Percentiles rank a stretch among this genome's conserved stretches.
Conservation (phyloP, 208 protist species). For the Trypanosomatidae sp. region DNA sequence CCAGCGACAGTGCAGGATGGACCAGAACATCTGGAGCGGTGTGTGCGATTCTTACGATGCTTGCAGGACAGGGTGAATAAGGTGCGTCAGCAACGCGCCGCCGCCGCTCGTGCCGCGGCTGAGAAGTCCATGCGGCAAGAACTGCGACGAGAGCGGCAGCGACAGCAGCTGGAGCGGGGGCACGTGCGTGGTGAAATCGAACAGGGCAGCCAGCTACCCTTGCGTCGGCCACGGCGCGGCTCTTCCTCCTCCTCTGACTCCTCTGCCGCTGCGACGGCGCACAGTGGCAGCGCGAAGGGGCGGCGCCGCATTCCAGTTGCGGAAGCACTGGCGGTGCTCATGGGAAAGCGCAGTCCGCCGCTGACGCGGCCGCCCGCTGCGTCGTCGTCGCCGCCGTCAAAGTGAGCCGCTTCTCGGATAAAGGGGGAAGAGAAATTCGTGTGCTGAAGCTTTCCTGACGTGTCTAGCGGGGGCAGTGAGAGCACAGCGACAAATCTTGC, state of each 20-base stretch:
- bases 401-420: too few relatives aligned
- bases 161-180: slow-evolving; percentile 15
- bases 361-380: slow-evolving; percentile 2
- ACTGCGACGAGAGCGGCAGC: slow-evolving; percentile 26
- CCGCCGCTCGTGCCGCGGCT: slow-evolving; percentile 29
- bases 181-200: slow-evolving; percentile 9
- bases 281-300: background rate
- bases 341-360: slow-evolving; percentile 36
- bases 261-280: background rate
- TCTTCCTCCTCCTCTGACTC: slow-evolving; percentile 12
- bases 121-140: slow-evolving; percentile 37
- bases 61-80: slow-evolving; percentile 15
- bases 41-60: slow-evolving; percentile 13
- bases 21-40: slow-evolving; percentile 3
- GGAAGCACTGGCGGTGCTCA: slow-evolving; percentile 46
- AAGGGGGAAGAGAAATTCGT: too few relatives aligned
- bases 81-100: slow-evolving; percentile 5
- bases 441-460: too few relatives aligned
- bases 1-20: background rate
- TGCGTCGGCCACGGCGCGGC: background rate
- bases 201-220: background rate
- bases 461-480: too few relatives aligned
- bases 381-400: background rate
- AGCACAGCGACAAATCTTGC: too few relatives aligned
- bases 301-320: slow-evolving; percentile 51